Evolutionary conservation across 495 filamentous ascomycete genomes (phyloP), one percentile per base, ranked within the genome.

Genomic region (Daldinia loculata): DNA sequence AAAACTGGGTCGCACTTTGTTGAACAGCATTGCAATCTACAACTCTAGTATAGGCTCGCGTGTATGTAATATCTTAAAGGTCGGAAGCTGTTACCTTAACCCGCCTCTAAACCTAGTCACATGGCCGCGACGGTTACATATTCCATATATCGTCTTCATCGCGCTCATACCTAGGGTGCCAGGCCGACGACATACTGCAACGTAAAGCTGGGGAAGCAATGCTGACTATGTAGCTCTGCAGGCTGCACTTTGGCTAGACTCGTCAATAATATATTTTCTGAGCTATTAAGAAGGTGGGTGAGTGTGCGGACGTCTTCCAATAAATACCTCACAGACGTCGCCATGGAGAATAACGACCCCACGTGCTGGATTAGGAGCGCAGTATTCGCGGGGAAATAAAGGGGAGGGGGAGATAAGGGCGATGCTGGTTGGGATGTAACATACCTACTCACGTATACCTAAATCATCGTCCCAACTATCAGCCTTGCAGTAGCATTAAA

Each of bases 291-390:
- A 30, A 51, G 19, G 39, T 59, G 55, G 19, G 30, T 51, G 38
- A 32, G 26, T 57, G 34, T 6, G 24, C 15, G 15, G 36, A 45
- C 39, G 36, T 27, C 41, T 62, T 30, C 32, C 56, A 56, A 48
- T 68, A 72, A 72, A 72, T 68, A 67, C 61, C 65, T 61, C 70
- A 69, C 50, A 59, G 61, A 27, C 36, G 50, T 48, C 32, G 14
- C n/a, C 38, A 51, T 52, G 39, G 41, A 26, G n/a, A 17, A 45
- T 52, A 29, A 43, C 43, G 34, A 63, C 24, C 17, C 65, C 71
- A 74, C 71, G 71, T 74, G 71, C 53, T 51, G 27, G 67, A 74
- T 70, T 34, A 39, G n/a, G 30, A 69, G 62, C 52, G 45, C 58
- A 74, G 26, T 63, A 74, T 74, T 74, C 71, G 71, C 32, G 62